A percentile compares a stretch with the other conserved stretches of the same genome.
These are phyloP conservation scores for Solanum rostratum DNA, from an alignment of 257 asterid genomes.

Conservation along the genomic window DNA sequence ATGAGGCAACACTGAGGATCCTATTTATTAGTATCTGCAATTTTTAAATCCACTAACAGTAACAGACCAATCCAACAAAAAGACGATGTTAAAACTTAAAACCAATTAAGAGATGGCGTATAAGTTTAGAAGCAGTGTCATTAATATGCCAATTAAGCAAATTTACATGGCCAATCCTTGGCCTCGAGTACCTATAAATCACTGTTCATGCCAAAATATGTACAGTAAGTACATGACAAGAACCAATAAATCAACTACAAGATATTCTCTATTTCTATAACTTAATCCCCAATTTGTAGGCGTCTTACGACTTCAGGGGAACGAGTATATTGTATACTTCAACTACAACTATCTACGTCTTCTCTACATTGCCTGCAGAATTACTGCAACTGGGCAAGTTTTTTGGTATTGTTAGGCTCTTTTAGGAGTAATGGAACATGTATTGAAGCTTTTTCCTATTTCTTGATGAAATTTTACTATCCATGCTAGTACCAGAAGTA, in stretches of 20 bases:
- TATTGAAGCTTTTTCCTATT: conserved; percentile 15
- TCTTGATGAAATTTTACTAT: conserved; percentile 27
- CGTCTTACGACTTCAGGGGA: conserved; percentile 2
- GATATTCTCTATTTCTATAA: not conserved
- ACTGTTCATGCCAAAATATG: not conserved
- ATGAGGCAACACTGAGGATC: too few species aligned
- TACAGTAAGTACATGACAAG: not conserved
- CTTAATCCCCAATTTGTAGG: not conserved
- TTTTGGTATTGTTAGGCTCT: not conserved
- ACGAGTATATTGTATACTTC: not conserved
- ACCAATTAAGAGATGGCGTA: not conserved
- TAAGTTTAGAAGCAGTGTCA: not conserved
- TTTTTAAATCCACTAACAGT: not conserved
- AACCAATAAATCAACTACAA: not conserved
- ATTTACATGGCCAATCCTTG: not conserved
- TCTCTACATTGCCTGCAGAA: not conserved
- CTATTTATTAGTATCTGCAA: too few species aligned
- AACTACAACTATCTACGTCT: not conserved
- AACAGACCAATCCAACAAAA: not conserved
- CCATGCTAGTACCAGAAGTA: conserved; percentile 27
- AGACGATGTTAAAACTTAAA: not conserved
- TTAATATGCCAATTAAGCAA: not conserved
- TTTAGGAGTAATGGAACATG: conserved; percentile 19
- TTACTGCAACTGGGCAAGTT: not conserved
- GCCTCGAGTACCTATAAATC: not conserved